Base-by-base conservation (phyloP, 345 rosid species). In the Litchi chinensis region DNA sequence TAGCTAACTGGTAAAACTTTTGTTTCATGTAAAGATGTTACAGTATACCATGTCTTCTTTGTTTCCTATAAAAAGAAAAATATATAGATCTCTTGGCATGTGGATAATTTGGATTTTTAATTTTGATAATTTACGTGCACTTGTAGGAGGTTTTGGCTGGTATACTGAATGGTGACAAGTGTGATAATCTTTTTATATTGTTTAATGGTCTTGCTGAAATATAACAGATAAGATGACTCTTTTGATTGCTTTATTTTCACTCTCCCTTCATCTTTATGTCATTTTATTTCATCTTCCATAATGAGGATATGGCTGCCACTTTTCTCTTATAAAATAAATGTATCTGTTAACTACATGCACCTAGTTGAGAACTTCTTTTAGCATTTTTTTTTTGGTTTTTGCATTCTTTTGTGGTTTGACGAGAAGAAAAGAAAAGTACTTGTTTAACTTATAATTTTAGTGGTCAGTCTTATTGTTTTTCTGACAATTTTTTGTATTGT, bases 401-500 rank as follows among this genome's bases (percentile, higher is more conserved):
- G 3, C 5, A 11, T 32, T 41, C 59, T 19, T 48, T 48, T 6
- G 28, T 32, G 68, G 15, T 48, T 19, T 48, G 64, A 64, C 16
- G 2, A 32, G 37, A 37, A 37, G 37, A 65, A 65, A 64, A 24
- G 11, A 8, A 43, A 1, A 15, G 10, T 65, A 32, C 6, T 16
- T 65, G 68, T 26, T 5, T 13, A 5, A 66, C 46, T 66, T 39
- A 37, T 65, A 48, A 40, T 41, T 68, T 41, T 76, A 15, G 43
- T 73, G 78, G 76, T 39, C 39, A 68, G 13, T 39, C 32, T 57
- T 57, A 16, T 63, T 24, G 15, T 64, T 63, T 10, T 73, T 39
- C 78, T 80, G 77, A 87, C 67, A 52, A 60, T 71, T 37, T 44
- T 60, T 46, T 60, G 3, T 37, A 46, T 65, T 79, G 75, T 39